Evolutionary conservation across 345 rosid species (phyloP), one percentile per base, ranked within the genome.

Genomic region (Ceriops zippeliana): DNA sequence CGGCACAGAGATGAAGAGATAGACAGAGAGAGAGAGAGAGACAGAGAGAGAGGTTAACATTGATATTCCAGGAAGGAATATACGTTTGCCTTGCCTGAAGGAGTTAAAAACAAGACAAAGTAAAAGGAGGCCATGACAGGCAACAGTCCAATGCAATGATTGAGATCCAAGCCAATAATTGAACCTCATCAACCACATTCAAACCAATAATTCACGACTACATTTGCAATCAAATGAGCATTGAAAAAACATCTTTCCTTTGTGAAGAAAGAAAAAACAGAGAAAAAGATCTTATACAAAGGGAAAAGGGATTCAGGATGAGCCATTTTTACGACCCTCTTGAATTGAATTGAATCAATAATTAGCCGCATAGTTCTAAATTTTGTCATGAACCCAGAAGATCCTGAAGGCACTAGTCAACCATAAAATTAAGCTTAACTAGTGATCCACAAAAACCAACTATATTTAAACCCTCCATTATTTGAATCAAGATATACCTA

Each of bases 81-180:
- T 54, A 26, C 37, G 54, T 34, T 46, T 59, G 17, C 15, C 60
- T 68, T 58, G 53, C 67, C 62, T n/a, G 78, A 75, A 82, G 76
- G 63, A 68, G 79, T 65, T 21, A 46, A 65, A 63, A 65, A 56
- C 21, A 68, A 21, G 32, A 34, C 4, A 49, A 57, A 53, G 19
- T 13, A 52, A 69, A 54, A 20, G 58, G 49, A 51, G 57, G 46
- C 51, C 11, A 53, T 75, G 68, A 47, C 59, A 69, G 53, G 61
- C 67, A 67, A 74, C 67, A 70, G 80, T 80, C 31, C 51, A 59
- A 16, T 71, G 59, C 79, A 83, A 83, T 83, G 75, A 83, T 83
- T 83, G 84, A 80, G 79, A 78, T 62, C 67, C 70, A 38, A 61
- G 64, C 75, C 83, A 83, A 79, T 81, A 76, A 83, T 83, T 83